Evolutionary conservation across 139 green algal species (phyloP), one percentile per base, ranked within the genome.

Genomic region (Asterochloris sp.): DNA sequence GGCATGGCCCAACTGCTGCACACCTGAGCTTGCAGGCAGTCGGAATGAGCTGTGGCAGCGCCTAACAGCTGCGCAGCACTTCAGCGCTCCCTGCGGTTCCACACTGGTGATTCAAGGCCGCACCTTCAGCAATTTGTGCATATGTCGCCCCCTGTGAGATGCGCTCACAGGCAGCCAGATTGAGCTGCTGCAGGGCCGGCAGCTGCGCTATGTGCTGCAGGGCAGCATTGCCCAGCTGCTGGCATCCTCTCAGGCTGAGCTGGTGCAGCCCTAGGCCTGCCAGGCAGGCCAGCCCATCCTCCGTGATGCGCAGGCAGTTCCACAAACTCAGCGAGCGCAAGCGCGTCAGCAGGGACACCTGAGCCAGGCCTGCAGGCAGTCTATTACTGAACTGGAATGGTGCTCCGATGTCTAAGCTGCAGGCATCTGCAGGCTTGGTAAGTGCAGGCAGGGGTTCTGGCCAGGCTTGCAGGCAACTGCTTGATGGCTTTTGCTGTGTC

Each of bases 131-230:
- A 16, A 17, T 19, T 0, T 62, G 47, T 19, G 1, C 12, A n/a
- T 14, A 12, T 4, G 60, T 14, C 27, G 29, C 47, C 73, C 86
- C 88, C 61, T n/a, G n/a, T n/a, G 84, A 62, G 47, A 91, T 75
- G 63, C 86, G 85, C 86, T 91, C 88, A 78, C 88, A 92, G 62
- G 85, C 79, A 11, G 83, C 76, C 77, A 91, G 16, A 80, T 91
- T 84, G 26, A 92, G 81, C 0, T 79, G 81, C 9, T 28, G 47
- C 54, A 92, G 87, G 9, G 29, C 24, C 54, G 13, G 38, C 24
- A 90, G 81, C 13, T n/a, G 61, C 2, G 61, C 83, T 27, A 91
- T 21, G 28, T 78, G 62, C 13, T 15, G 60, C 54, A 85, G 74
- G 63, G 69, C 71, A 15, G 67, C 73, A 76, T 92, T 87, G 26